These are phyloP conservation scores for Beta macrorhiza DNA, from an alignment of 179 eudicot species.

Conservation along the genomic window DNA sequence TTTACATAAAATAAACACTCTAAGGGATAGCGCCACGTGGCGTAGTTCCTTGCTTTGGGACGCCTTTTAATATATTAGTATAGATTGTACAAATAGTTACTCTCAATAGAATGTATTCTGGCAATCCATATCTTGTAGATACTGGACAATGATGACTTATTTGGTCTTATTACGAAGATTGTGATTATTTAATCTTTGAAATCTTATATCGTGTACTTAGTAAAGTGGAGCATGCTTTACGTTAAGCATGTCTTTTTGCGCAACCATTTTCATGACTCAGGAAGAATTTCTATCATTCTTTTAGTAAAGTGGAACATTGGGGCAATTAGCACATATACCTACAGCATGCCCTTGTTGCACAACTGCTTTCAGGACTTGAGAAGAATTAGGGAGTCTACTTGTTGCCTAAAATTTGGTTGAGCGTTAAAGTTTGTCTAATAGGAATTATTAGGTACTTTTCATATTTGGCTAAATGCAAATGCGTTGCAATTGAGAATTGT, in stretches of 20 bases:
- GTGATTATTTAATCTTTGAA: neutral
- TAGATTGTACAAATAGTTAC: neutral
- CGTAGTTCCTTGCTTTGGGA: too few species aligned
- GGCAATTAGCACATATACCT: slow-evolving; percentile 4
- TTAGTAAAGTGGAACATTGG: neutral
- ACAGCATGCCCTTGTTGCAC: neutral
- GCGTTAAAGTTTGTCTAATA: neutral
- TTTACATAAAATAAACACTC: too few species aligned
- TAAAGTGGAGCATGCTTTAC: neutral
- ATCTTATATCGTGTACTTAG: neutral
- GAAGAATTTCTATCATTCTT: neutral
- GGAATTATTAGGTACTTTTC: neutral
- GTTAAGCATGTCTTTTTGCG: slow-evolving; percentile 7
- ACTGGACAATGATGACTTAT: neutral
- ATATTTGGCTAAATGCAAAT: neutral
- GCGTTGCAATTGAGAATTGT: slow-evolving; percentile 6
- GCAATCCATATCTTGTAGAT: neutral
- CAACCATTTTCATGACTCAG: neutral
- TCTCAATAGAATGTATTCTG: neutral
- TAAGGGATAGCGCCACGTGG: too few species aligned
- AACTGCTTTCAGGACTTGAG: neutral
- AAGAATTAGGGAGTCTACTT: neutral
- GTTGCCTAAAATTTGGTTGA: neutral
- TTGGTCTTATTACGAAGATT: slow-evolving; percentile 1
- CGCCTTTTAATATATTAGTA: too few species aligned